Percentiles rank a stretch among this genome's conserved stretches.
These are phyloP conservation scores for Phytopythium montanum DNA, from an alignment of 352 stramenopile species.

Conservation along the genomic window DNA sequence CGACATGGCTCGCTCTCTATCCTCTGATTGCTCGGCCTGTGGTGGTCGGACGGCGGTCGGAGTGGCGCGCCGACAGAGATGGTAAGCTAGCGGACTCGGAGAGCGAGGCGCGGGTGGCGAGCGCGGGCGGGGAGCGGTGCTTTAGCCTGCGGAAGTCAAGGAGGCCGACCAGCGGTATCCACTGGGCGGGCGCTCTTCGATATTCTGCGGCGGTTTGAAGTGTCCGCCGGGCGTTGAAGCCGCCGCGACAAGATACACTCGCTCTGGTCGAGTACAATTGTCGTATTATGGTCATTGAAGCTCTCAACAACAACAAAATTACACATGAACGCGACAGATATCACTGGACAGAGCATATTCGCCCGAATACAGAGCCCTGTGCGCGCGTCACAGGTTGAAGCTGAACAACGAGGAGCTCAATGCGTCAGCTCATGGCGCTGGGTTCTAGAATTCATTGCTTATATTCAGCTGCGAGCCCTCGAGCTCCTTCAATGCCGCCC, in stretches of 20 bases:
- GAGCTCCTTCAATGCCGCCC: neutral
- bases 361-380: neutral
- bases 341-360: neutral
- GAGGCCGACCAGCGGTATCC: neutral
- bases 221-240: neutral
- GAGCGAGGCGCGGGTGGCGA: neutral
- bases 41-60: neutral
- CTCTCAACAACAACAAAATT: neutral
- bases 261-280: neutral
- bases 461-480: neutral
- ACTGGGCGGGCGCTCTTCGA: neutral
- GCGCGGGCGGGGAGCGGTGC: neutral
- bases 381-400: constrained; percentile 10
- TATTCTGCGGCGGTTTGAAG: constrained; percentile 3
- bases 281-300: neutral
- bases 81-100: neutral
- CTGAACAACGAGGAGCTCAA: neutral
- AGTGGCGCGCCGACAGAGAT: neutral
- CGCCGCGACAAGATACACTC: neutral
- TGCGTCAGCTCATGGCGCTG: neutral
- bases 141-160: neutral
- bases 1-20: constrained; percentile 30
- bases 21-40: neutral
- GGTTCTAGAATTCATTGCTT: constrained; percentile 3
- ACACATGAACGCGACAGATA: neutral